phyloP scores from a whole-genome alignment of 495 filamentous ascomycete genomes.

The Usnea hakonensis region DNA sequence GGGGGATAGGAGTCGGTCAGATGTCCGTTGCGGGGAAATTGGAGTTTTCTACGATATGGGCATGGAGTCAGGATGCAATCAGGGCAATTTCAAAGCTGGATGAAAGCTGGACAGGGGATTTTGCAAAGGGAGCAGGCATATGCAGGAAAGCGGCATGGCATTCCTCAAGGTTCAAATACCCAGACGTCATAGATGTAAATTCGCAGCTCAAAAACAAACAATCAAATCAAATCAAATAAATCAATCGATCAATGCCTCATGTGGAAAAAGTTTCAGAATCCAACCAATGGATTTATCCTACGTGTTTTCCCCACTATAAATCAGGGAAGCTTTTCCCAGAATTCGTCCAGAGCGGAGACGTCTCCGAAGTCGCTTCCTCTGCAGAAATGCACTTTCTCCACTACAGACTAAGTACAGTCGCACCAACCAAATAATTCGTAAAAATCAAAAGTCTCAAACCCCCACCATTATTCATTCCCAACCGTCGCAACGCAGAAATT shows the following conservation, averaged over 20 bases:
- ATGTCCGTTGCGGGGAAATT: background rate
- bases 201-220: no score
- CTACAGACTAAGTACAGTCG: background rate
- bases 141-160: background rate
- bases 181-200: background rate
- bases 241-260: background rate
- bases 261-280: background rate
- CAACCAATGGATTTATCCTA: background rate
- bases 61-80: background rate
- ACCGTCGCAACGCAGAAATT: background rate
- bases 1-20: background rate
- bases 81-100: background rate
- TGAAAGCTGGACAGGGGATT: no score
- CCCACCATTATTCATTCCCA: background rate
- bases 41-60: conserved; percentile 3
- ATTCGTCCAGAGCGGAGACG: background rate
- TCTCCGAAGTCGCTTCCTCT: no score
- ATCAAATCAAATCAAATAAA: no score
- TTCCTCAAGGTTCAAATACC: background rate
- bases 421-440: background rate
- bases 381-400: no score
- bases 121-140: background rate
- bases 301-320: background rate
- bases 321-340: no score
- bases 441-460: background rate